These are phyloP conservation scores for Spiraea crenata DNA, from an alignment of 331 rosid genomes.

Conservation along the genomic window DNA sequence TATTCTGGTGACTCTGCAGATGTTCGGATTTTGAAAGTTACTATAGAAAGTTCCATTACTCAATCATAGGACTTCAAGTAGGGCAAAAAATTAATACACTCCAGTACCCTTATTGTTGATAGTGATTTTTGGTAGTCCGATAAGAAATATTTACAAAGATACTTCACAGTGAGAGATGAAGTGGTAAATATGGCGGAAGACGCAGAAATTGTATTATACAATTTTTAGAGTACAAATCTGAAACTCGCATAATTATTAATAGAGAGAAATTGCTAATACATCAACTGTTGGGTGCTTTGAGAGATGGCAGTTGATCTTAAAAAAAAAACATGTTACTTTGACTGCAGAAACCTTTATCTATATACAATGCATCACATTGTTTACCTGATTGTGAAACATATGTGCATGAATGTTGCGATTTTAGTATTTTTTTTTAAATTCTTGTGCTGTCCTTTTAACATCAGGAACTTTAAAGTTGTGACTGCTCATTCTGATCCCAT, in stretches of 20 bases:
- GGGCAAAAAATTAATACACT: conserved; percentile 2
- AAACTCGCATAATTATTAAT: too few relatives aligned
- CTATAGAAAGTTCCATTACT: conserved; percentile 14
- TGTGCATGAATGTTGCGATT: conserved; percentile 29
- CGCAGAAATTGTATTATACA: too few relatives aligned
- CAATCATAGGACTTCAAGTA: conserved; percentile 21
- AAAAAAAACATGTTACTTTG: conserved; percentile 4
- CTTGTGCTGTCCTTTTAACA: conserved; percentile 54
- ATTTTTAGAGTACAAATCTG: too few relatives aligned
- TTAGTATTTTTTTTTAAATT: background rate
- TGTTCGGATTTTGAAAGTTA: conserved; percentile 6
- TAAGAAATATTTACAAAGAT: too few relatives aligned
- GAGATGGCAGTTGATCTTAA: conserved; percentile 19
- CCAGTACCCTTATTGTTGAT: conserved; percentile 9
- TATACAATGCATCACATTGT: conserved; percentile 17
- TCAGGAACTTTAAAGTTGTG: conserved; percentile 44
- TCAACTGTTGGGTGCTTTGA: background rate
- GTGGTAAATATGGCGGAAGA: too few relatives aligned
- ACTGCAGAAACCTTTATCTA: conserved; percentile 3
- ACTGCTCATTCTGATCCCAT: conserved; percentile 46
- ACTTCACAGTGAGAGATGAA: too few relatives aligned
- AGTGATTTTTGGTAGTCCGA: background rate
- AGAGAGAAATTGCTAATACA: too few relatives aligned
- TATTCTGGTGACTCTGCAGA: conserved; percentile 9
- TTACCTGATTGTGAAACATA: conserved; percentile 29